phyloP scores from a whole-genome alignment of 2,329 filamentous ascomycete genomes.

The Orbilia blumenaviensis region DNA sequence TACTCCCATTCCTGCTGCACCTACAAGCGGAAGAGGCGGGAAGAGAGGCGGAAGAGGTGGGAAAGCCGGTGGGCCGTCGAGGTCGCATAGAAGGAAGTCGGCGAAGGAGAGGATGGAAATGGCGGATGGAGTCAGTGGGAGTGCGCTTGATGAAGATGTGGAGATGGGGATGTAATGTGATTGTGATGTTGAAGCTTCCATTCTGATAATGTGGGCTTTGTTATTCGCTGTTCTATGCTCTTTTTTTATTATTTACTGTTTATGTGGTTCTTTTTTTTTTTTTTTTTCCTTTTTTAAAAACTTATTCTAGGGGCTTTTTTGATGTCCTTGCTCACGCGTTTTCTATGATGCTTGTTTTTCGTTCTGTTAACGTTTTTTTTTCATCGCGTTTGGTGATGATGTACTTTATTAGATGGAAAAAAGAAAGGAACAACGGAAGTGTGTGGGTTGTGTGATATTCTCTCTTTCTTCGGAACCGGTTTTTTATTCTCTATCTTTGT shows the following conservation, averaged over 20 bases:
- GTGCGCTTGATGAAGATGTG: slow-evolving; percentile 32
- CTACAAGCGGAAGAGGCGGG: slow-evolving; percentile 62
- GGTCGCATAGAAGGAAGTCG: slow-evolving; percentile 64
- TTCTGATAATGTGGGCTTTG: slow-evolving; percentile 10
- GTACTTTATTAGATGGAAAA: slow-evolving; percentile 9
- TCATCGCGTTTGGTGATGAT: background rate
- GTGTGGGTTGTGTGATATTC: background rate
- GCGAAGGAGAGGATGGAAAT: slow-evolving; percentile 74
- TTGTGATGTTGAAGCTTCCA: background rate
- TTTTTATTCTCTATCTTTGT: background rate
- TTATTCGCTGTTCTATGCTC: background rate
- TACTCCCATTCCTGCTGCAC: slow-evolving; percentile 74
- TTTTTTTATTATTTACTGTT: background rate
- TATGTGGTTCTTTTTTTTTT: background rate
- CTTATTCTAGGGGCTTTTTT: background rate
- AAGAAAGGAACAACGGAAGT: no score
- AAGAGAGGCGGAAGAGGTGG: slow-evolving; percentile 69
- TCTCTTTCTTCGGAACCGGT: background rate
- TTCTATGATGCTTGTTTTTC: background rate
- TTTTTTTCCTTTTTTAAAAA: no score
- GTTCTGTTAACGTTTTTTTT: background rate
- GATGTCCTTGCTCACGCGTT: background rate
- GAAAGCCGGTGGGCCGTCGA: slow-evolving; percentile 67
- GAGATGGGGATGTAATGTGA: slow-evolving; percentile 45
- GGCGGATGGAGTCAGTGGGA: slow-evolving; percentile 66